A percentile compares a stretch with the other conserved stretches of the same genome.
Conservation (phyloP, 495 filamentous ascomycete species). For the Podospora australis region DNA sequence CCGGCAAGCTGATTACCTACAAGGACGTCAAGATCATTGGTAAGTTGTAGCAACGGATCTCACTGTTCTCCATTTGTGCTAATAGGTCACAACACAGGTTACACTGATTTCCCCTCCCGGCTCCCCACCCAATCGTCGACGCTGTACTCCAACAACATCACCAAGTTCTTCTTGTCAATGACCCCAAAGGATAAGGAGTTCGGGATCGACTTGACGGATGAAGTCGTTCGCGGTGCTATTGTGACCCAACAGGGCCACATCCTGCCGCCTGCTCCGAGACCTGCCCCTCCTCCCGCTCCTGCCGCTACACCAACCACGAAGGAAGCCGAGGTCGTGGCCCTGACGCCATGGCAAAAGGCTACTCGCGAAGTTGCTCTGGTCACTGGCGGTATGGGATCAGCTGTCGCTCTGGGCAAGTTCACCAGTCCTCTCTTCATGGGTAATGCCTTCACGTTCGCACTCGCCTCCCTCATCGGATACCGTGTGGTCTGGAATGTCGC, state of each 20-base stretch:
- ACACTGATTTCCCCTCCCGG: constrained; percentile 74
- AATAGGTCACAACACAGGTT: constrained; percentile 51
- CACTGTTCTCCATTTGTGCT: constrained; percentile 10
- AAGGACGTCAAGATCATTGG: constrained; percentile 76
- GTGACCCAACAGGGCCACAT: constrained; percentile 69
- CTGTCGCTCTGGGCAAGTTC: constrained; percentile 65
- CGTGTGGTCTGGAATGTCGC: constrained; percentile 73
- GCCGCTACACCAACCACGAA: constrained; percentile 46
- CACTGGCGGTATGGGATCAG: constrained; percentile 66
- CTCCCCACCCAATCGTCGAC: constrained; percentile 77
- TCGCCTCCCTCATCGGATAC: constrained; percentile 74
- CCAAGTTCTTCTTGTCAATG: constrained; percentile 74
- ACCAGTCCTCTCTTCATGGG: constrained; percentile 75
- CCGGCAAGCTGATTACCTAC: constrained; percentile 59
- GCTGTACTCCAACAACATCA: constrained; percentile 82
- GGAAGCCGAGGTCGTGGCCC: constrained; percentile 50
- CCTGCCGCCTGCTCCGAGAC: constrained; percentile 62
- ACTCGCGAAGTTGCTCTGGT: constrained; percentile 62
- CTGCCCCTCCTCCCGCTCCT: constrained; percentile 60
- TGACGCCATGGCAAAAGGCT: constrained; percentile 72
- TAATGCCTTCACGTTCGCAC: constrained; percentile 71
- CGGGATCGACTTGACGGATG: constrained; percentile 67
- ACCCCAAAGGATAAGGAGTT: constrained; percentile 65
- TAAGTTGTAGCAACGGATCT: constrained; percentile 30
- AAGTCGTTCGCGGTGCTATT: constrained; percentile 73